Base-by-base conservation (phyloP, 139 green algal genomes). In the Chlamydomonas sphaeroides region DNA sequence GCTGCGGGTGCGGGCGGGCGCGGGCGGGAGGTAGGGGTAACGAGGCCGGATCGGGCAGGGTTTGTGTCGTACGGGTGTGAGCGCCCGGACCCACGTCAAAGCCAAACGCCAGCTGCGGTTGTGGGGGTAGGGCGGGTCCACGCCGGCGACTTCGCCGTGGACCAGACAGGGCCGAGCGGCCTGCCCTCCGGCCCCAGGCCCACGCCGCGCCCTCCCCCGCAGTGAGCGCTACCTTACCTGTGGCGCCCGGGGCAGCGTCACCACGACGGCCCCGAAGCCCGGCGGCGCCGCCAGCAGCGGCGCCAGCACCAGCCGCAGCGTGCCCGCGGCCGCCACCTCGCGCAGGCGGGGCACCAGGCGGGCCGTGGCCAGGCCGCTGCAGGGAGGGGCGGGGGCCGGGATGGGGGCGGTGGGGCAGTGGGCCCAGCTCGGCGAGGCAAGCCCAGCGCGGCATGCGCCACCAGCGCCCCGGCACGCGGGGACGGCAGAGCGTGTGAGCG, bases 241-340 rank as follows among this genome's bases (percentile, higher is more conserved):
- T n/a, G 75, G 75, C 33, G 75, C 75, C 8, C 75, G 61, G 21
- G 75, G 75, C 59, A 82, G 65, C 42, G 61, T 65, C 11, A 72
- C 8, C 59, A 65, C 41, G 0, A 82, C n/a, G 61, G 75, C 75
- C 11, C 75, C 75, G 42, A 82, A 82, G 56, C 75, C 75, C 26
- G 75, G 75, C 8, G 75, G 61, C 20, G 72, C 57, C 32, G 75
- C 62, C 61, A 82, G 28, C 75, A 82, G 75, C 32, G 75, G 75
- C 8, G 32, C 35, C 75, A 82, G 75, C 61, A 72, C 61, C 75
- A 82, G 39, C 7, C 62, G 61, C 39, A 82, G 28, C 15, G 75
- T 82, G 59, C 75, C 75, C 32, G 75, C 75, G 30, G 38, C 75
- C 62, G 75, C 75, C 62, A 82, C 32, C 61, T 72, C 42, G 1